phyloP scores from a whole-genome alignment of 805 yeast species.

The Saccharomycopsis selenospora region DNA sequence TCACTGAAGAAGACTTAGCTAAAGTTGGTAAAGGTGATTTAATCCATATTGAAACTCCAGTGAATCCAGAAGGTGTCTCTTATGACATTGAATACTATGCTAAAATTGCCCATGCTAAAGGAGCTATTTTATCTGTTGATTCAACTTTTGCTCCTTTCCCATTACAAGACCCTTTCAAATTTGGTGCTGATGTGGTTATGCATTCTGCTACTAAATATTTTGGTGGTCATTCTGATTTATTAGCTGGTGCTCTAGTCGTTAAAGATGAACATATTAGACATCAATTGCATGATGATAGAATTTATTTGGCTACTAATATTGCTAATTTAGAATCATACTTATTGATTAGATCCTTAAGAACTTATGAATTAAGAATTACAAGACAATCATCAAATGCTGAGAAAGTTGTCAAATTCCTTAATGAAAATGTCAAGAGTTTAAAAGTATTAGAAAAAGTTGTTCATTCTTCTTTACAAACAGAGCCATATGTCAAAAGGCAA shows the following conservation, averaged over 20 bases:
- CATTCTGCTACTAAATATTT: constrained; percentile 92
- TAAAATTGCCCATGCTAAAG: constrained; percentile 63
- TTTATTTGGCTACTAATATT: constrained; percentile 69
- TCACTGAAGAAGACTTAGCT: constrained; percentile 43
- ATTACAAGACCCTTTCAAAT: constrained; percentile 67
- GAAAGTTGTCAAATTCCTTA: constrained; percentile 51
- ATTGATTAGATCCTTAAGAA: constrained; percentile 71
- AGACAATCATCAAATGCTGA: constrained; percentile 61
- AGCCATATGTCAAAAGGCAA: constrained; percentile 58
- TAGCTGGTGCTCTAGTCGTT: constrained; percentile 76
- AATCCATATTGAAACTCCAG: constrained; percentile 80
- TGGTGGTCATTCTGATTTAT: constrained; percentile 91
- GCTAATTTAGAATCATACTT: constrained; percentile 72
- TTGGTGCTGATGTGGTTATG: constrained; percentile 83
- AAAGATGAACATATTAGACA: constrained; percentile 42
- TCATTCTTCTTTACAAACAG: constrained; percentile 76
- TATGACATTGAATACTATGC: constrained; percentile 59
- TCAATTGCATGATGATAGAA: constrained; percentile 53
- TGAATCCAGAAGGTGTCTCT: constrained; percentile 72
- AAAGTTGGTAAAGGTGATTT: constrained; percentile 55
- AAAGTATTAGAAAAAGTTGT: constrained; percentile 44
- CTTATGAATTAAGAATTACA: constrained; percentile 64
- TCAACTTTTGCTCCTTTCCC: constrained; percentile 96
- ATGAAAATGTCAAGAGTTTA: constrained; percentile 40
- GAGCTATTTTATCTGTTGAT: constrained; percentile 69